Evolutionary conservation across 2,329 filamentous ascomycete genomes (phyloP), one percentile per base, ranked within the genome.

Genomic region (Arthrobotrys pseudoclavata): DNA sequence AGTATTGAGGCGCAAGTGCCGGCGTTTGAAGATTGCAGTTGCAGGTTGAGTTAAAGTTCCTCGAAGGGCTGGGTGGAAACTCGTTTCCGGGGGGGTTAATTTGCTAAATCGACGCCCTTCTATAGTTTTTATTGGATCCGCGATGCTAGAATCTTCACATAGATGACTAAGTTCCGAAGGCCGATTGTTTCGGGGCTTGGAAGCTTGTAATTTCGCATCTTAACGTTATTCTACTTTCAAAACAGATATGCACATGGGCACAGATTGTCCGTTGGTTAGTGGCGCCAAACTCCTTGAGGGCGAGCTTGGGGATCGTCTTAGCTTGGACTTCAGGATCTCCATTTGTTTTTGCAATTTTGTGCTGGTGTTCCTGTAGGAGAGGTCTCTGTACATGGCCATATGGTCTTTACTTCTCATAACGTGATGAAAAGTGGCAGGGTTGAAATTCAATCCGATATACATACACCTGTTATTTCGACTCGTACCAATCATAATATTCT

Each of bases 131-230:
- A 31, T 31, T 29, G 18, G 42, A 29, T 12, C 20, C 24, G 10
- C 37, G 3, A 31, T 55, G 29, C 26, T 24, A 1, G 37, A n/a
- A 40, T n/a, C 6, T 50, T 6, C 1, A n/a, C n/a, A 37, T 10
- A 37, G 47, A 57, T 71, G 42, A 55, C 47, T 55, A 64, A 64
- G 68, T 63, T 71, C 68, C 68, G 68, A 64, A 40, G 22, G 22
- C 68, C 68, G 68, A 71, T 47, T 9, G 34, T 57, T 47, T 31
- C 40, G 68, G 24, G 68, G 68, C 68, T 71, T 71, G 40, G 68
- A 60, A 31, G 12, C n/a, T 29, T 42, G 48, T 42, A 40, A 47
- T 34, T 18, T 71, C 12, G 6, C 9, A n/a, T 20, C 62, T 31
- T 67, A 67, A 67, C 62, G 62, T 67, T 67, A 67, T 67, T 37